Evolutionary conservation across 305 asterid species (phyloP), one percentile per base, ranked within the genome.

Genomic region (Fraxinus sp.): DNA sequence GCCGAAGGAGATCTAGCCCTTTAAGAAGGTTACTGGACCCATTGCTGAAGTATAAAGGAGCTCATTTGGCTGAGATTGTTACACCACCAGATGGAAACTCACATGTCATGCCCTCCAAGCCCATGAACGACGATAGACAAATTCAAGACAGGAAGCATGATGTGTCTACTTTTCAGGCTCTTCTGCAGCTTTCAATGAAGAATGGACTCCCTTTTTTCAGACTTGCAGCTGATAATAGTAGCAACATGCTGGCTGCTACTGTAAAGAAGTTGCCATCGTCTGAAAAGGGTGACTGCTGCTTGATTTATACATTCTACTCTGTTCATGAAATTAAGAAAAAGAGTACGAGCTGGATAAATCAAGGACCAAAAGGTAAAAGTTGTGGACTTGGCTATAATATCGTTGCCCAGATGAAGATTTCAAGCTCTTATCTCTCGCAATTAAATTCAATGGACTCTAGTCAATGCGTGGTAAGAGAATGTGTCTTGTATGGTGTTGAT

Each of bases 21-120:
- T 89, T 97, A 83, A 92, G 97, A 87, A 95, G 96, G 89, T 87
- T 97, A 86, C 86, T 95, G 74, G 95, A 93, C 83, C 98, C 98
- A 74, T 81, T 94, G 77, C 87, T 91, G 85, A 90, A 86, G 91
- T 84, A 89, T 70, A 95, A 81, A 87, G 88, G 86, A 8, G 68
- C 88, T 79, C 92, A 86, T 78, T 82, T 91, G 26, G 59, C 88
- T 74, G 94, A 88, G 77, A 36, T 84, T 72, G 84, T 62, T 83
- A 78, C 76, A 73, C 83, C 84, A 32, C 64, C 86, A 14, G 83
- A 82, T 82, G 88, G 82, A 72, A 85, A 87, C 79, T 59, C 74
- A 22, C 74, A 28, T 80, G 78, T 85, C 76, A 81, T 9, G 83
- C 32, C 84, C 0, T 80, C 57, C 77, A 81, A 64, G 85, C 83